Evolutionary conservation across 345 rosid species (phyloP).

Genomic region (Atalantia buxifolia): DNA sequence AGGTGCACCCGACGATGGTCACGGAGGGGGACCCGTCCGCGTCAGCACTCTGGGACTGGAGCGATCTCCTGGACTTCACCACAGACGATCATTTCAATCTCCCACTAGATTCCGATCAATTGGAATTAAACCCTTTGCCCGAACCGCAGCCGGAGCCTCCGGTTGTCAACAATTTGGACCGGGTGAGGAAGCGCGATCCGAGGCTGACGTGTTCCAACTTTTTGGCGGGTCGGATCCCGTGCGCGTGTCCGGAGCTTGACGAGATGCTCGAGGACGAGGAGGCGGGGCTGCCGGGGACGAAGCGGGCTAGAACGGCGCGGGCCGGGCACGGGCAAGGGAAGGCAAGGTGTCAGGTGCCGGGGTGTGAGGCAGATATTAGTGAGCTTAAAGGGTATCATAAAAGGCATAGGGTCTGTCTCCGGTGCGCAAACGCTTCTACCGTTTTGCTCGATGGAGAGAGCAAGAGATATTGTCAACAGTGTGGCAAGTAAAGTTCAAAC

Average conservation of each 20-base stretch:
- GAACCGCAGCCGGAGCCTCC: slow-evolving; percentile 25
- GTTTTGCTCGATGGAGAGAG: slow-evolving; percentile 64
- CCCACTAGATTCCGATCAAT: slow-evolving; percentile 35
- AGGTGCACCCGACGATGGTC: slow-evolving; percentile 29
- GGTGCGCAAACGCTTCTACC: slow-evolving; percentile 65
- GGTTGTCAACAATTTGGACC: slow-evolving; percentile 23
- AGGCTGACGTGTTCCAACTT: slow-evolving; percentile 80
- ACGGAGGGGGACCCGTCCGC: slow-evolving; percentile 43
- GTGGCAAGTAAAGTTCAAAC: slow-evolving; percentile 70
- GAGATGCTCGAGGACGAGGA: slow-evolving; percentile 56
- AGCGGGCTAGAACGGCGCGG: slow-evolving; percentile 44
- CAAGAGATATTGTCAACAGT: slow-evolving; percentile 98
- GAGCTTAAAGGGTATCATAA: slow-evolving; percentile 92
- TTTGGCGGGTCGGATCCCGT: slow-evolving; percentile 75
- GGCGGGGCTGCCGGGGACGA: slow-evolving; percentile 49
- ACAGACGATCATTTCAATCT: slow-evolving; percentile 52
- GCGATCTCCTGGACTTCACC: slow-evolving; percentile 75
- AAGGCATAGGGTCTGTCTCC: slow-evolving; percentile 84
- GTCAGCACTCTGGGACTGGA: slow-evolving; percentile 77
- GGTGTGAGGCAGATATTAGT: slow-evolving; percentile 77
- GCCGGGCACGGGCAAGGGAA: slow-evolving; percentile 29
- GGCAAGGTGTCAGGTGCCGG: slow-evolving; percentile 72
- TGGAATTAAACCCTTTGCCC: slow-evolving; percentile 8
- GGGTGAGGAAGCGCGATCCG: slow-evolving; percentile 92
- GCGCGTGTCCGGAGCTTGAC: slow-evolving; percentile 94